Evolutionary conservation across 208 protist genomes (phyloP), one percentile per base, ranked within the genome.

Genomic region (Herpetomonas samuelpessoai): DNA sequence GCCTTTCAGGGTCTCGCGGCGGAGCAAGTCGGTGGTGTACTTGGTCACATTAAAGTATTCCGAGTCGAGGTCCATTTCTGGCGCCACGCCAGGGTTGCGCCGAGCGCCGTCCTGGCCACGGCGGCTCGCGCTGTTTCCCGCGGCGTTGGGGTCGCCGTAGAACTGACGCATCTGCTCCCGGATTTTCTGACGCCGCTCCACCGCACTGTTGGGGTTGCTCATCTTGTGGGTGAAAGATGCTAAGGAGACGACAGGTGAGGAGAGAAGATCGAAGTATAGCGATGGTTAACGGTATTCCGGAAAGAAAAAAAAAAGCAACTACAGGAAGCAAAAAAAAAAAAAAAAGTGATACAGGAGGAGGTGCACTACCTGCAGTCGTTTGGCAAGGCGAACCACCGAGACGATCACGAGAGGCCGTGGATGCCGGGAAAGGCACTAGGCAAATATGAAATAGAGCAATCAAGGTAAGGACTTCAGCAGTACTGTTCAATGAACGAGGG

Each of bases 21-120:
- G 85, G 7, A 95, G 75, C 4, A 95, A 63, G 12, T 91, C 75
- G 0, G 88, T 91, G 18, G 81, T 89, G 79, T 95, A 95, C 51
- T 79, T 71, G 25, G 54, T 56, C 0, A 92, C 81, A 57, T 84
- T 83, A 69, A 95, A 95, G 65, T 79, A 82, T 64, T 92, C 83
- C 44, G 85, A 92, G 77, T 91, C 83, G 2, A 95, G 52, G 62
- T 91, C 78, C 63, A 95, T 71, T 62, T 84, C 74, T 0, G 83
- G 83, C 9, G 82, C 57, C 19, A 83, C 71, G 28, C 65, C 66
- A 3, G 54, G 61, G 61, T 48, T 55, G 31, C 68, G 41, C 30
- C 57, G 65, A 6, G 29, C 12, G 47, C 39, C 38, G 29, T 48
- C 30, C 16, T 52, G 46, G 49, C 22, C 30, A 21, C 38, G 10